Base-by-base conservation (phyloP, 2,329 filamentous ascomycete species). In the Tricladium varicosporioides region DNA sequence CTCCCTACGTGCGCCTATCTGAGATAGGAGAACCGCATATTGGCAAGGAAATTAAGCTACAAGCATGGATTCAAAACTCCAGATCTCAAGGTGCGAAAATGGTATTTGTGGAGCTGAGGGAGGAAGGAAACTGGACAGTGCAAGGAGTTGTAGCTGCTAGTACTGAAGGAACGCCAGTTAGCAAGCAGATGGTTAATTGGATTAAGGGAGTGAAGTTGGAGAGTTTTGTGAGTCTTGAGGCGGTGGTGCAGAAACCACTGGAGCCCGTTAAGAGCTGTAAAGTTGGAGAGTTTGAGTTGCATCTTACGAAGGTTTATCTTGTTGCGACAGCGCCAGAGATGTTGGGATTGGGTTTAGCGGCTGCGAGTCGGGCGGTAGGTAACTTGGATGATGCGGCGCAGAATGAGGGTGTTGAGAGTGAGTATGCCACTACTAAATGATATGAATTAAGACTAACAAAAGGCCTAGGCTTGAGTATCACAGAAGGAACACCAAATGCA, bases 171-270 rank as follows among this genome's bases (percentile, higher is more conserved):
- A 81, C 76, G 50, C 75, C 76, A 5, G 82, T 92, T 40, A 89
- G 84, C 60, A 87, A 86, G 72, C 91, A 90, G 74, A 97, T 97
- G 93, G 90, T 97, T 71, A 97, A 97, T 77, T 97, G 89, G 84
- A 85, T 88, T 50, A 84, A 83, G 48, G 81, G 78, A 45, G 76
- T 96, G 64, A 88, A 84, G 69, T 80, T 87, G 47, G 93, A 97
- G 79, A 91, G 88, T 65, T 92, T 89, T 66, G 86, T 97, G 22
- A 78, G 86, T 43, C 86, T 97, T 59, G 89, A 95, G 69, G 94
- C 88, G 63, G 77, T 81, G 32, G 87, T 97, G 53, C 83, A 92
- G 79, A 88, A 88, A 76, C 89, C 92, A 0, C 81, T 88, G 18
- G 91, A 96, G 70, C 89, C 91, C 2, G 89, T 97, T 72, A 94